Evolutionary conservation across 176 grass and related monocot genomes (phyloP), one percentile per base, ranked within the genome.

Genomic region (Lolium multiflorum): DNA sequence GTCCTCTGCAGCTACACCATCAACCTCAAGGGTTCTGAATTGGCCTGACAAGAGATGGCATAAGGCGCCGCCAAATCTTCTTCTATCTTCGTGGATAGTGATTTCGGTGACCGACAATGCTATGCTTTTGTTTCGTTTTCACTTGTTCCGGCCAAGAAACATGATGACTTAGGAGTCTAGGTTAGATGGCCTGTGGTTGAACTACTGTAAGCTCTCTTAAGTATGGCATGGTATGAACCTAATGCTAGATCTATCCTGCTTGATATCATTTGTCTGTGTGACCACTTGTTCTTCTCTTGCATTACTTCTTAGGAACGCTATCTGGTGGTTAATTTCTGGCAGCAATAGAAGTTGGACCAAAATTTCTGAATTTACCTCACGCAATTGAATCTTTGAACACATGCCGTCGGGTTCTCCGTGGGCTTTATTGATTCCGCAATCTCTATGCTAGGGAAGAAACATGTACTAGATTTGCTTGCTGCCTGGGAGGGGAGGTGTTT

Each of bases 1-100:
- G 11, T 73, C 48, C 70, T 73, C 43, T 22, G 11, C 41, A 73
- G n/a, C 70, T 73, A 48, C n/a, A 73, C 70, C 70, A 48, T 73
- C 20, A 73, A 73, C 70, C 41, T 15, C 70, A 46, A 20, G 5
- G 70, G n/a, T 48, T 48, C 70, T 73, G 39, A 24, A 47, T 41
- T 72, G 69, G 20, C 69, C 41, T 74, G 44, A 48, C 11, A 21
- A 46, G 18, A n/a, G 4, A 21, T 10, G 1, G 4, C 39, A 46
- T 10, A 71, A 71, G 67, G 38, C 18, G 4, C 4, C 1, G 4
- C 11, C 68, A 71, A 11, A 71, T 46, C 39, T 38, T 67, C 31
- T 9, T 67, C 26, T 0, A 18, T 41, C 67, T 20, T 0, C 38
- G 9, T 6, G 18, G 20, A 6, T 26, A 16, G 6, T 74, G 71